Percentiles rank a stretch among this genome's conserved stretches.
phyloP scores from a whole-genome alignment of 1,139 yeast genomes.

The Lodderomyces metapsilosis region DNA sequence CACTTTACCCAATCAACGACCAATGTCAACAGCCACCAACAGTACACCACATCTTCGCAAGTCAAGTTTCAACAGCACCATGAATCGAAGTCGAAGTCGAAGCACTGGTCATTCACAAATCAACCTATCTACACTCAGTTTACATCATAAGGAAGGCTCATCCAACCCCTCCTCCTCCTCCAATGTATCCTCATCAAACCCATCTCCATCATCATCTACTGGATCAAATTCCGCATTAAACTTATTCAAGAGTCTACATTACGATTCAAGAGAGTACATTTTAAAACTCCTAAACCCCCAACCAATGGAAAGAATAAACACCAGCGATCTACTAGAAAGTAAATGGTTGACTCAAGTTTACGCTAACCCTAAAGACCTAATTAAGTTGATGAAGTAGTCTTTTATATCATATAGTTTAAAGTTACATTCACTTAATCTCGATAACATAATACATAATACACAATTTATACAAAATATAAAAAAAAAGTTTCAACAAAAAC shows the following conservation, averaged over 20 bases:
- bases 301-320: slow-evolving; percentile 21
- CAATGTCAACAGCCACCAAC: neutral
- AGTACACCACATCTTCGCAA: neutral
- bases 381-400: slow-evolving; percentile 16
- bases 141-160: neutral
- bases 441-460: slow-evolving; percentile 1
- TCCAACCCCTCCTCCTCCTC: neutral
- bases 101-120: neutral
- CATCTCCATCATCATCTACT: neutral
- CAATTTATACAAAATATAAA: slow-evolving; percentile 2
- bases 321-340: slow-evolving; percentile 28
- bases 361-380: slow-evolving; percentile 41
- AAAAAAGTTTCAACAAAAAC: slow-evolving; percentile 1
- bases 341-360: slow-evolving; percentile 45
- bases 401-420: neutral
- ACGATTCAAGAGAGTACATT: slow-evolving; percentile 36
- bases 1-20: neutral
- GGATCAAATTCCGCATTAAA: slow-evolving; percentile 30
- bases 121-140: neutral
- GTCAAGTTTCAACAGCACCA: neutral
- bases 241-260: slow-evolving; percentile 37
- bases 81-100: neutral
- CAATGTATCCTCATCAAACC: neutral
- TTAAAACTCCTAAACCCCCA: slow-evolving; percentile 37
- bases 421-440: no score